Evolutionary conservation across 768 basidiomycete genomes (phyloP), one percentile per base, ranked within the genome.

Genomic region (Agrocybe chaxingu): DNA sequence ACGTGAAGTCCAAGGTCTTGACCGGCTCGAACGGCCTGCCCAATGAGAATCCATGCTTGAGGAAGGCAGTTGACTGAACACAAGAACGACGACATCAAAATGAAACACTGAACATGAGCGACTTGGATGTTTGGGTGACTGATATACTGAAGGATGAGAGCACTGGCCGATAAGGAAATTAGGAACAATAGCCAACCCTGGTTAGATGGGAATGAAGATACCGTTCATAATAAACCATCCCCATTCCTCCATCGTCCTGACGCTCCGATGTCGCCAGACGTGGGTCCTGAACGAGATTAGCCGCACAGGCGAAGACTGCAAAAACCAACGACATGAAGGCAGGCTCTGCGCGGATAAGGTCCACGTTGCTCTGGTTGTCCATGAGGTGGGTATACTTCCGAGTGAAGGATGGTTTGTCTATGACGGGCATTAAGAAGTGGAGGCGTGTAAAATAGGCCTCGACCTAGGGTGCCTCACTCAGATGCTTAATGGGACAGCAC

Each of bases 1-100:
- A 94, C 92, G 71, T 95, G 93, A 58, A 96, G 78, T 40, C 93
- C 93, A 37, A 95, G 75, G 70, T 96, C 93, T 66, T 95, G 93
- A 3, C 89, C 92, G 52, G 84, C 84, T 52, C 93, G 83, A 42
- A 96, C 82, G 18, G 90, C 93, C 66, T 95, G 93, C 38, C 93
- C 93, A 48, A 93, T 81, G 50, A 94, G 77, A 55, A 95, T 81
- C 93, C 93, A 96, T 30, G 92, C 91, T 69, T 94, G 93, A 2
- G 93, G 93, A 45, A 96, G 80, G 63, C 92, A 93, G 62, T 96
- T 96, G 58, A 95, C 79, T 47, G 92, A 92, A 63, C 92, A 94
- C 52, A 96, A 74, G 72, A 93, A 95, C 1, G 92, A 87, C 45
- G 92, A 87, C 78, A 94, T 80, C 48, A 96, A 76, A 54, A 91